Percentiles rank a stretch among this genome's conserved stretches.
Evolutionary conservation across 768 basidiomycete species (phyloP).

Genomic region (Calocybe cyanea): DNA sequence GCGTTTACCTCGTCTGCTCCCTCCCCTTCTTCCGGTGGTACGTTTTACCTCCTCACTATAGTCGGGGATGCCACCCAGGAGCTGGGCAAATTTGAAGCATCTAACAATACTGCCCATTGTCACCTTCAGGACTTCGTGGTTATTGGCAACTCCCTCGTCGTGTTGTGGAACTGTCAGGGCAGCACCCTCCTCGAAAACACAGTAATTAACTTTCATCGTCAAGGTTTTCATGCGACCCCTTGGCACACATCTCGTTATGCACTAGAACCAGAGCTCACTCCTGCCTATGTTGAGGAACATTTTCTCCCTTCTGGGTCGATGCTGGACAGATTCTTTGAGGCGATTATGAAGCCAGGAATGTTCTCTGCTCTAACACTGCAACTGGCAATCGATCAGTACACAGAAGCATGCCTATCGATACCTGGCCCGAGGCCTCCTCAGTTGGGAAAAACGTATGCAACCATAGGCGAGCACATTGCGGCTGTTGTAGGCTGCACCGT

Average conservation of each 20-base stretch:
- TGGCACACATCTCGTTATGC: constrained; percentile 63
- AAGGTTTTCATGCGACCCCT: constrained; percentile 24
- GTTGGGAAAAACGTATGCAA: constrained; percentile 58
- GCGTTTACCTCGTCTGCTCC: constrained; percentile 69
- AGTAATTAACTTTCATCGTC: constrained; percentile 37
- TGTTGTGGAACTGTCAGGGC: constrained; percentile 81
- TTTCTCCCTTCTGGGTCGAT: constrained; percentile 69
- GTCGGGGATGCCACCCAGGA: constrained; percentile 58
- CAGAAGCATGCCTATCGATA: constrained; percentile 62
- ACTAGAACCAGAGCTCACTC: constrained; percentile 73
- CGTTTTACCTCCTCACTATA: constrained; percentile 64
- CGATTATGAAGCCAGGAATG: constrained; percentile 81
- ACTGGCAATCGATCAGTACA: constrained; percentile 81
- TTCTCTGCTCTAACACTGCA: constrained; percentile 83
- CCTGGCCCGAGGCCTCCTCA: constrained; percentile 55
- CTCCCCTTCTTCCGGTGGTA: constrained; percentile 68
- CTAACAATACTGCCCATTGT: constrained; percentile 57
- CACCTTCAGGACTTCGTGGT: constrained; percentile 77
- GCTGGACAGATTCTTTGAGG: constrained; percentile 75
- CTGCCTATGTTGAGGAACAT: constrained; percentile 84
- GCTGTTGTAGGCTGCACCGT: constrained; percentile 87
- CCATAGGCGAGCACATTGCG: constrained; percentile 71
- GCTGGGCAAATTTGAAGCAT: constrained; percentile 55
- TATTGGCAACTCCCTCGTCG: constrained; percentile 51
- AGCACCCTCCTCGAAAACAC: constrained; percentile 64